Percentiles rank a stretch among this genome's conserved stretches.
phyloP scores from a whole-genome alignment of 805 yeast genomes.

The Myxozyma monticola region DNA sequence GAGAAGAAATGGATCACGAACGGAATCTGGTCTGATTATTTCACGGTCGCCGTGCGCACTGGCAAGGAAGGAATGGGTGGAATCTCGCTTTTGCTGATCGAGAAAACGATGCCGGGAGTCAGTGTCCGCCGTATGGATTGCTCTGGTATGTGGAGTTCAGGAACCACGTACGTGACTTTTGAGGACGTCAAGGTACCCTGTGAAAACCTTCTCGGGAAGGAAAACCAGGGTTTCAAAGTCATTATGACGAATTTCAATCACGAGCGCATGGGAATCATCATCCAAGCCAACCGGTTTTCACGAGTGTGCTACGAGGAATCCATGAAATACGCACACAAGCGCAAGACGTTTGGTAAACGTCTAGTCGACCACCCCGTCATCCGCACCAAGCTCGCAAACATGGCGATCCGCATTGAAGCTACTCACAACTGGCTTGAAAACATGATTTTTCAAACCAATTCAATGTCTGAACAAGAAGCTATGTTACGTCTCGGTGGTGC shows the following conservation, averaged over 20 bases:
- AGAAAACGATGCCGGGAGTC: constrained; percentile 42
- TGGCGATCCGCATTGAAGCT: constrained; percentile 46
- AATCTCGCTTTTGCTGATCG: constrained; percentile 43
- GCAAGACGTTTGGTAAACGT: constrained; percentile 46
- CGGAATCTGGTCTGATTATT: constrained; percentile 46
- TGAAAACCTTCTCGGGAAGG: constrained; percentile 43
- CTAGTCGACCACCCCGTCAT: constrained; percentile 46
- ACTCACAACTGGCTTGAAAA: constrained; percentile 43
- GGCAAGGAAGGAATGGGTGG: constrained; percentile 45
- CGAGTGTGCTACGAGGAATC: constrained; percentile 44
- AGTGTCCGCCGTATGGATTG: constrained; percentile 42
- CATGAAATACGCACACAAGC: constrained; percentile 43
- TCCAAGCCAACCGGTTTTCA: constrained; percentile 44
- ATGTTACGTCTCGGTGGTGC: constrained; percentile 45
- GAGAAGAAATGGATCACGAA: constrained; percentile 50
- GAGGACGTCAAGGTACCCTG: constrained; percentile 48
- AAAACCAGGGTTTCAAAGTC: constrained; percentile 45
- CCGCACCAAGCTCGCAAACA: constrained; percentile 45
- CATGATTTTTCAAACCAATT: constrained; percentile 39
- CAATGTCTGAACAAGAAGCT: constrained; percentile 40
- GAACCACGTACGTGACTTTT: constrained; percentile 45
- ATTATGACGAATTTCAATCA: constrained; percentile 48
- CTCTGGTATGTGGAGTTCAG: constrained; percentile 46
- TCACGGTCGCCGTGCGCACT: constrained; percentile 48
- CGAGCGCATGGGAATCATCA: constrained; percentile 45